phyloP scores from a whole-genome alignment of 495 filamentous ascomycete species.

The Podospora conica region DNA sequence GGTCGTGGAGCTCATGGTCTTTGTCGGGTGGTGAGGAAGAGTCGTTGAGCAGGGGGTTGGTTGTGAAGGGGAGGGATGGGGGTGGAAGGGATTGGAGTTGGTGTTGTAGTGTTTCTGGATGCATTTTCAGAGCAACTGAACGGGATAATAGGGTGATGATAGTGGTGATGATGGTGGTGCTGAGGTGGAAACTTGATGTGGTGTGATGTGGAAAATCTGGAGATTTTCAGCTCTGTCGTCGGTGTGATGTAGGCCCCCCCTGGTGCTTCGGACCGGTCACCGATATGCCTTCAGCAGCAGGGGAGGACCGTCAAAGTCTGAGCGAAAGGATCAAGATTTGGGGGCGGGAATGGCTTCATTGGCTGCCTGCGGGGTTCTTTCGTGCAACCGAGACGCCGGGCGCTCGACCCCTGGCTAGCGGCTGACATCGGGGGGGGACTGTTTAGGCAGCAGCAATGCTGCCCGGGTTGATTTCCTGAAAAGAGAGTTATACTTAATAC shows the following conservation, averaged over 20 bases:
- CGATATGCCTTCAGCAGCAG: not conserved
- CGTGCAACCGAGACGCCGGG: not conserved
- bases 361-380: not conserved
- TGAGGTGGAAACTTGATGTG: not conserved
- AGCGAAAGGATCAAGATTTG: not conserved
- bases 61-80: not conserved
- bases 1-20: not conserved
- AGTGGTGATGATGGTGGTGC: not conserved
- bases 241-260: not conserved
- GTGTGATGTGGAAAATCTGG: not conserved
- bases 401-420: not conserved
- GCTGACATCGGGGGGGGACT: not conserved
- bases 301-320: not conserved
- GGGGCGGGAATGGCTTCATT: not conserved
- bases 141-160: too few species aligned
- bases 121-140: not conserved
- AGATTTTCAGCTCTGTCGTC: not conserved
- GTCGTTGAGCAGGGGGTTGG: not conserved
- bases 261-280: not conserved
- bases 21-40: not conserved
- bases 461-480: not conserved
- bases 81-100: not conserved
- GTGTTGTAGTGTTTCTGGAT: not conserved
- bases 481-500: constrained; percentile 1
- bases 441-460: not conserved